Evolutionary conservation across 208 protist genomes (phyloP).

Genomic region (Trypanosoma melophagium): DNA sequence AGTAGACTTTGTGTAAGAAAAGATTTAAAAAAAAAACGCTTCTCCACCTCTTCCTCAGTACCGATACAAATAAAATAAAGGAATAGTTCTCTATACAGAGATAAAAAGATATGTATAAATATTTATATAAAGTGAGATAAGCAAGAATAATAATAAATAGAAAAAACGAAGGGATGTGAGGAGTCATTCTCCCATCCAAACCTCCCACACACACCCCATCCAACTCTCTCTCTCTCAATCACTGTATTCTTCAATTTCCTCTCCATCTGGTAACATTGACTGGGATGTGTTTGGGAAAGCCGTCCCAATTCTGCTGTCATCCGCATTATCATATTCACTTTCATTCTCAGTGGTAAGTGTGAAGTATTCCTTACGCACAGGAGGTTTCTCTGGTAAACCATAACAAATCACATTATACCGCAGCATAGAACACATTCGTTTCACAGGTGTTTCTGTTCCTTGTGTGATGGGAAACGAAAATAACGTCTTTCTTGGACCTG

Average conservation of each 20-base stretch:
- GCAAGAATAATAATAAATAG: neutral
- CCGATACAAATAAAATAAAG: neutral
- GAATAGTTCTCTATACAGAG: neutral
- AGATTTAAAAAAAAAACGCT: too few relatives aligned
- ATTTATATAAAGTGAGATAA: neutral
- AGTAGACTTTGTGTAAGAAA: too few relatives aligned
- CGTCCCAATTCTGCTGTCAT: neutral
- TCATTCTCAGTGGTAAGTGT: neutral
- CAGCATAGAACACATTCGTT: constrained; percentile 29
- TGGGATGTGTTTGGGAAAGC: neutral
- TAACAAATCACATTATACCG: constrained; percentile 36
- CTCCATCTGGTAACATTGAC: constrained; percentile 39
- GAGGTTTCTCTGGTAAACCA: constrained; percentile 24
- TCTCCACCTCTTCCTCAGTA: too few relatives aligned
- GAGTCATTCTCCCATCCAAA: too few relatives aligned
- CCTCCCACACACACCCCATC: too few relatives aligned
- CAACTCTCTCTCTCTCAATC: constrained; percentile 29
- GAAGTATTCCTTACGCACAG: constrained; percentile 31
- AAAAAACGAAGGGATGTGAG: too few relatives aligned
- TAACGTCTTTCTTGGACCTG: constrained; percentile 26
- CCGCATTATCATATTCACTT: constrained; percentile 14
- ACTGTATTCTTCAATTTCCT: constrained; percentile 56
- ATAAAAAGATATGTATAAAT: neutral
- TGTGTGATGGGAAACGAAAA: constrained; percentile 16
- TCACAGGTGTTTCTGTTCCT: neutral